A percentile compares a stretch with the other conserved stretches of the same genome.
phyloP scores from a whole-genome alignment of 106 monocot genomes.

The Apostasia shenzhenica region DNA sequence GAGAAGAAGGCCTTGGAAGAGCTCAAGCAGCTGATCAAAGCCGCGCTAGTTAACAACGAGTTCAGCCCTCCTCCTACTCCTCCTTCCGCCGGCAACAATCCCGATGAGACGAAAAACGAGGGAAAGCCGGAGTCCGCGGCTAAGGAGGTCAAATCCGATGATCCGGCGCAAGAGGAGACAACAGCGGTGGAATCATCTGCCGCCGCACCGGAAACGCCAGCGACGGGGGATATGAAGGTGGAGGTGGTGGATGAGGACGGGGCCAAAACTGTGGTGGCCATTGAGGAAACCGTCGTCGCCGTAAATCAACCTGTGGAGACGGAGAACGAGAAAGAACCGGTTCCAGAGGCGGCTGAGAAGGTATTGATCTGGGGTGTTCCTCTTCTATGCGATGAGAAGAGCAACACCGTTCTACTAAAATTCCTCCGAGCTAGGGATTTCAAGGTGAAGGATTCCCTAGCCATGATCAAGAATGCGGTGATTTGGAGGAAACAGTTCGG shows the following conservation, averaged over 20 bases:
- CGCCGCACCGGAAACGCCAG: no score
- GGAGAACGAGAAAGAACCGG: conserved; percentile 6
- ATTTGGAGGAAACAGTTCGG: conserved; percentile 46
- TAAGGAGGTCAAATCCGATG: not conserved
- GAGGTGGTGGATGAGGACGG: not conserved
- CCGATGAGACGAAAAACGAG: not conserved
- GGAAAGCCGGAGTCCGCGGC: not conserved
- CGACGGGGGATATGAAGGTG: no score
- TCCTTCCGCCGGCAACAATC: not conserved
- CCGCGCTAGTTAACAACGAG: conserved; percentile 38
- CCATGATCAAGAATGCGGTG: conserved; percentile 45
- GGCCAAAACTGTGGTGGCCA: conserved; percentile 28
- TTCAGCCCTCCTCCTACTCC: conserved; percentile 36
- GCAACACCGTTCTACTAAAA: no score
- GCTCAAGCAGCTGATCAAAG: conserved; percentile 36
- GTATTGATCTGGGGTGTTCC: not conserved
- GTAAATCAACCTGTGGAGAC: not conserved
- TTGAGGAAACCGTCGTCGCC: conserved; percentile 33
- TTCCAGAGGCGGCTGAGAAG: conserved; percentile 38
- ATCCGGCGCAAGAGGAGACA: not conserved
- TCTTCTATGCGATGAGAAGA: no score
- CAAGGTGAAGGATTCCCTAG: not conserved
- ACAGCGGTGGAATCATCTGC: not conserved
- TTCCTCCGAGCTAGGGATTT: no score
- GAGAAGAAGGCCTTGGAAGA: conserved; percentile 69